Evolutionary conservation across 2,329 filamentous ascomycete genomes (phyloP).

Genomic region (Aspergillus novoparasiticus): DNA sequence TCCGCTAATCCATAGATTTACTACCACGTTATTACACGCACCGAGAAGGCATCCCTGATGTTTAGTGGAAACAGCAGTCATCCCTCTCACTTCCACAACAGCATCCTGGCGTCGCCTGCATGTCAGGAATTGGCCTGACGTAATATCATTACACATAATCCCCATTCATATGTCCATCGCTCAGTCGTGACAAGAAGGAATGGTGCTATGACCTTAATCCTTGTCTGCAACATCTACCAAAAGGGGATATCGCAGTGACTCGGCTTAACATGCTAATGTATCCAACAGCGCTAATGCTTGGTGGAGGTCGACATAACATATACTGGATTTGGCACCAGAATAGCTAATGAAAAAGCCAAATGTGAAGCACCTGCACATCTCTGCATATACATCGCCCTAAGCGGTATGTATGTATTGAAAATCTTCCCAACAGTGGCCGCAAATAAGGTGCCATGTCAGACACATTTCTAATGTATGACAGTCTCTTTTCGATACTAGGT

Average conservation of each 20-base stretch:
- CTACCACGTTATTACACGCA: background rate
- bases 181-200: background rate
- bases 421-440: background rate
- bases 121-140: constrained; percentile 17
- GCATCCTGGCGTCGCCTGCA: constrained; percentile 23
- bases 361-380: constrained; percentile 2
- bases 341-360: constrained; percentile 1
- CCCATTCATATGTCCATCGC: background rate
- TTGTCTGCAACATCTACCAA: background rate
- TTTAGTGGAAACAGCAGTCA: background rate
- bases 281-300: constrained; percentile 9
- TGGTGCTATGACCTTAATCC: background rate
- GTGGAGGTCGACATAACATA: constrained; percentile 6
- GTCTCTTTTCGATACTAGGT: background rate
- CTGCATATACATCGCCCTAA: constrained; percentile 3
- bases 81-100: constrained; percentile 2
- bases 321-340: background rate
- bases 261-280: background rate
- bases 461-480: background rate
- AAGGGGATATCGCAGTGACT: background rate
- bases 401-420: constrained; percentile 7
- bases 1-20: background rate
- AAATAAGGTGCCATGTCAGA: constrained; percentile 4
- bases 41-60: background rate
- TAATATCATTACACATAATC: constrained; percentile 8